phyloP scores from a whole-genome alignment of 2,329 filamentous ascomycete species.

The Xylariaceae sp. region DNA sequence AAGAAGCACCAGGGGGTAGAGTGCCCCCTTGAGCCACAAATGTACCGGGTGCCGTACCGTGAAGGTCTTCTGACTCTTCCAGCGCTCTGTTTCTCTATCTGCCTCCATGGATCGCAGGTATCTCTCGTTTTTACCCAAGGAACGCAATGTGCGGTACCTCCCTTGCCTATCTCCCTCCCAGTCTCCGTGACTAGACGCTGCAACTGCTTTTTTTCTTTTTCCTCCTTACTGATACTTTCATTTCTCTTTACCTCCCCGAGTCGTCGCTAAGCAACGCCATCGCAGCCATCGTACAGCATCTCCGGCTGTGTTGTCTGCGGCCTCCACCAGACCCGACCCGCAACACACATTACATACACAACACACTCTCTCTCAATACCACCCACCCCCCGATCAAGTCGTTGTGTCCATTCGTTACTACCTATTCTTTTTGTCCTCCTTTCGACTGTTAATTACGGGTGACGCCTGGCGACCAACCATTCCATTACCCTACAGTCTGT shows the following conservation, averaged over 20 bases:
- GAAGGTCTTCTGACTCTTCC: not conserved
- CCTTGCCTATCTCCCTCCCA: slow-evolving; percentile 4
- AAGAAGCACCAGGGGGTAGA: not conserved
- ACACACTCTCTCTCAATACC: not conserved
- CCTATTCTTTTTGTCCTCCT: slow-evolving; percentile 14
- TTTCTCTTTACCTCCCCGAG: slow-evolving; percentile 16
- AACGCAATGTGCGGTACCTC: slow-evolving; percentile 11
- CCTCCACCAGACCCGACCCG: slow-evolving; percentile 17
- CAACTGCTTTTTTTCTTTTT: slow-evolving; percentile 16
- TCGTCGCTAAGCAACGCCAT: slow-evolving; percentile 19
- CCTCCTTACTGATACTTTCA: slow-evolving; percentile 13
- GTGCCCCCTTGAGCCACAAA: not conserved
- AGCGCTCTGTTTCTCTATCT: not conserved
- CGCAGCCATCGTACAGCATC: slow-evolving; percentile 22
- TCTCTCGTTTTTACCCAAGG: slow-evolving; percentile 8
- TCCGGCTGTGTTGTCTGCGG: slow-evolving; percentile 23
- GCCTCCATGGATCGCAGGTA: not conserved
- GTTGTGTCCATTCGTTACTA: slow-evolving; percentile 27
- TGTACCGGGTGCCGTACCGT: no score
- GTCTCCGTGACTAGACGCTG: slow-evolving; percentile 1
- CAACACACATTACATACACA: slow-evolving; percentile 3
- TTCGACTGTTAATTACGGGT: slow-evolving; percentile 21
- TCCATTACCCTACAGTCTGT: not conserved
- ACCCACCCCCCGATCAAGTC: slow-evolving; percentile 21
- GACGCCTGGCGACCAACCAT: slow-evolving; percentile 10